Base-by-base conservation (phyloP, 331 rosid species). In the Pyrus hybrid region DNA sequence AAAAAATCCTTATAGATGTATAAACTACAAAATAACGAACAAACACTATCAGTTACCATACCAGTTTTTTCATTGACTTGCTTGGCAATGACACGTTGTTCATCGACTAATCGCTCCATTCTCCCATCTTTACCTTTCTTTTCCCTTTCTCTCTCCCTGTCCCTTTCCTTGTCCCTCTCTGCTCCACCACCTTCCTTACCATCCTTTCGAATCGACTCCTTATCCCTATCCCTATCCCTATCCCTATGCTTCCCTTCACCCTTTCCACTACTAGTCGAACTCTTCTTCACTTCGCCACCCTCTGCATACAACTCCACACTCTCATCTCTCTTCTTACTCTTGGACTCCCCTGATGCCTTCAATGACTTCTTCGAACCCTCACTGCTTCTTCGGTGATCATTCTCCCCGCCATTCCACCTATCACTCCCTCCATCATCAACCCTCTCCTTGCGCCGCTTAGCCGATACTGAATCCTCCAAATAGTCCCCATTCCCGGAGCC, bases 381-480 rank as follows among this genome's bases (percentile, higher is more conserved):
- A 9, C 79, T 81, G 33, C 76, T 33, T 51, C 74, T 70, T n/a
- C 81, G 51, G 72, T 84, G 82, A 51, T 87, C 94, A n/a, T 87
- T 91, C 6, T 89, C 96, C 10, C 93, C 96, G 3, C 97, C 97
- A 77, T 92, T 88, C 99, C 99, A 92, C 85, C 99, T 82, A 54
- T 95, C 99, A 45, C 89, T 80, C 13, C 75, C 89, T 41, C 86
- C 91, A 10, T 83, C 90, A 35, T 75, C 88, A 47, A 60, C 35
- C 84, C 92, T 79, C 71, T 92, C 99, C 83, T 79, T 91, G 7
- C 96, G 93, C 86, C 98, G 87, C 96, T 91, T 95, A 7, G 90
- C 88, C 3, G 91, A 86, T 21, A 81, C 90, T 45, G 83, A 83
- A 82, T 91, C 99, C 45, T 86, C 98, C 7, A 79, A 70, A 83